Base-by-base conservation (phyloP, 345 rosid genomes). In the Ceriops tagal region DNA sequence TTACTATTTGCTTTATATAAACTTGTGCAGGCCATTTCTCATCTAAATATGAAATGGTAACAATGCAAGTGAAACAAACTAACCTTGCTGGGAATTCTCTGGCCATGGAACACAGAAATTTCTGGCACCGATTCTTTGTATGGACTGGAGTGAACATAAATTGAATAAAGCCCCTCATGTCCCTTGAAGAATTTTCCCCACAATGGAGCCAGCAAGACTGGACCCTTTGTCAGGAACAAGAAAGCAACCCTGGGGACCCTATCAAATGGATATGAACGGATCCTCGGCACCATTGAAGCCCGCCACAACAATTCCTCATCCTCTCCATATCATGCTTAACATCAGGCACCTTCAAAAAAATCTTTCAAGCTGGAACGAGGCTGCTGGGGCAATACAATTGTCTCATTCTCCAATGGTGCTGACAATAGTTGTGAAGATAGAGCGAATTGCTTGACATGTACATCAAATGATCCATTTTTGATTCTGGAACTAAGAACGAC, bases 61-160 rank as follows among this genome's bases (percentile, higher is more conserved):
- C 27, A 39, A 24, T 21, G 71, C 22, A 62, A 21, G 15, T 7
- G 43, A 58, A 28, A 28, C 15, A 30, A 52, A 58, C 64, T 67
- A 26, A 91, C 97, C 96, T 91, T 84, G 70, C 96, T 86, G 21
- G 89, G 92, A 66, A 92, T 88, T 79, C 88, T 80, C 70, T 89
- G 71, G 62, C 85, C 84, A 28, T 80, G 74, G 76, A 89, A 89
- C 53, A 85, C 86, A 8, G 89, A 86, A 57, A 59, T 73, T 58
- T 76, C 65, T 1, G 85, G 82, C 35, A 76, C 16, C 15, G 78
- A 30, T 31, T 81, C 88, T 57, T 78, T 66, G 64, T 79, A 88
- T 63, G 97, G 97, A 70, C 76, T 82, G 6, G 96, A 70, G 69
- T 92, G 97, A 16, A 90, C 83, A 67, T 89, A 89, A 73, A 92